Base-by-base conservation (phyloP, 352 stramenopile genomes). In the Globisporangium uncinulatum region DNA sequence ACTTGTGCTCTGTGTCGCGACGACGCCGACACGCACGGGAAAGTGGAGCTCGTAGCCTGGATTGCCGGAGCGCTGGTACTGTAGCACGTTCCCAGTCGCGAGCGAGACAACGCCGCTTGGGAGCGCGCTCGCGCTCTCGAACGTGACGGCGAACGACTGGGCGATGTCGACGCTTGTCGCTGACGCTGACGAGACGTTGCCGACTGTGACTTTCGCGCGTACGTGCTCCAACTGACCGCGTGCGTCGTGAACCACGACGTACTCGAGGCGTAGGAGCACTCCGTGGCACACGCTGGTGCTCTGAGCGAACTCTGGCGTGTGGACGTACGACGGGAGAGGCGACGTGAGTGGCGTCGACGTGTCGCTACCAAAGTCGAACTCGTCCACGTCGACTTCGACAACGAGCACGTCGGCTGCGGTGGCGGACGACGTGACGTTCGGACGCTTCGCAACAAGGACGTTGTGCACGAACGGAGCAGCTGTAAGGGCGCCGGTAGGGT, bases 11-110 rank as follows among this genome's bases (percentile, higher is more conserved):
- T 65, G 66, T 6, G 61, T 41, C 14, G 47, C 36, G 11, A 73
- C 1, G 8, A 69, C 21, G 14, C 72, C 72, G 6, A 79, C 70
- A 7, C 72, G 72, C 8, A 82, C 44, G 0, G 70, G 72, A 24
- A 54, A 57, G 24, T 79, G 67, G 9, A 61, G 36, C 17, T 66
- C 39, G 45, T 77, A 82, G 17, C 72, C 72, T 6, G 72, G 72
- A 20, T 75, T 79, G 0, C 72, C 72, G 0, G 72, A 82, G 2
- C 72, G 67, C 24, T 57, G 36, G 29, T 75, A 79, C 4, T 58
- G 67, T 17, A 66, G 39, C 1, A 77, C 1, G 57, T 82, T 82
- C 4, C 72, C 70, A 15, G 68, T 65, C 14, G 56, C 36, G 9
- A 82, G 55, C 11, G 70, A 68, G 15, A 73, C 55, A 17, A 66